Evolutionary conservation across 2,329 filamentous ascomycete species (phyloP).

Genomic region (Lojkania enalia): DNA sequence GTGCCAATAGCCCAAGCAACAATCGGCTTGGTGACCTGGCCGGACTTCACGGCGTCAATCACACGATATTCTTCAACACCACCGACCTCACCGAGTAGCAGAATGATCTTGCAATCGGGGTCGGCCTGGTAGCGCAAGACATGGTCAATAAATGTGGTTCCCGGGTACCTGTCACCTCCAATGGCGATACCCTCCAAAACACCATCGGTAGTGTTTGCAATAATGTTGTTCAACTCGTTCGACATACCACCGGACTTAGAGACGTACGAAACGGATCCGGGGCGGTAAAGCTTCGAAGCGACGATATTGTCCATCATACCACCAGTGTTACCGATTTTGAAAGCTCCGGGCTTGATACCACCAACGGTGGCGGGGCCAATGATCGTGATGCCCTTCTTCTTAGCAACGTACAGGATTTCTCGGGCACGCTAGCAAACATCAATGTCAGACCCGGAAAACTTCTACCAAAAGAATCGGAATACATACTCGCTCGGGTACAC

Average conservation of each 20-base stretch:
- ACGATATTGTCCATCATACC: slow-evolving; percentile 99
- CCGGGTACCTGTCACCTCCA: slow-evolving; percentile 97
- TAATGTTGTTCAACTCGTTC: slow-evolving; percentile 99
- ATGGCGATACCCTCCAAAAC: slow-evolving; percentile 99
- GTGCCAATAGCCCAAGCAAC: slow-evolving; percentile 99
- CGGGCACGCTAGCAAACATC: slow-evolving; percentile 72
- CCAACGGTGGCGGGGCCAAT: slow-evolving; percentile 97
- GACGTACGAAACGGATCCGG: slow-evolving; percentile 97
- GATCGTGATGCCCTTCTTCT: slow-evolving; percentile 99
- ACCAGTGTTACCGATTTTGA: slow-evolving; percentile 99
- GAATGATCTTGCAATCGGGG: slow-evolving; percentile 94
- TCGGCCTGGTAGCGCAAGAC: slow-evolving; percentile 95
- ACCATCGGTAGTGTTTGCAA: slow-evolving; percentile 93
- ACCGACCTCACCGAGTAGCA: slow-evolving; percentile 96
- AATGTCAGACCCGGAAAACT: slow-evolving; percentile 7
- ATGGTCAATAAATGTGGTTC: slow-evolving; percentile 99
- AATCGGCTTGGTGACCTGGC: slow-evolving; percentile 95
- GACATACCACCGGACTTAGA: slow-evolving; percentile 99
- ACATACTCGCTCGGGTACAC: slow-evolving; percentile 94
- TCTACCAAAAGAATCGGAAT: neutral
- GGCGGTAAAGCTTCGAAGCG: slow-evolving; percentile 99
- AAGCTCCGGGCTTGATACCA: slow-evolving; percentile 98
- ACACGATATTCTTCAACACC: slow-evolving; percentile 99
- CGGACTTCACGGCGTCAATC: slow-evolving; percentile 94
- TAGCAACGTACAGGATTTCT: slow-evolving; percentile 93